Conservation (phyloP, 257 asterid genomes). For the Solanum etuberosum region DNA sequence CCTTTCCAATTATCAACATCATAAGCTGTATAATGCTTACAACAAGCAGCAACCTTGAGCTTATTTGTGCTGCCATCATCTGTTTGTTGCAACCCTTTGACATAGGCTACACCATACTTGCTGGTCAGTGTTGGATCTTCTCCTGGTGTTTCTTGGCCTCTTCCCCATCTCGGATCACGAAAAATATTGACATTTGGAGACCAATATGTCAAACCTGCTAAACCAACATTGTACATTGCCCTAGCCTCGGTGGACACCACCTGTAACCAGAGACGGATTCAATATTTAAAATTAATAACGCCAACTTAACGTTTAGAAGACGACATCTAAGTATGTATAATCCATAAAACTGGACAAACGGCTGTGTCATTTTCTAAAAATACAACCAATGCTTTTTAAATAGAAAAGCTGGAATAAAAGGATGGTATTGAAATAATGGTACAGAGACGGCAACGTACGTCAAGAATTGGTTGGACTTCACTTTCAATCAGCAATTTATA, state of each 20-base stretch:
- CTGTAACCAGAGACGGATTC: conserved; percentile 9
- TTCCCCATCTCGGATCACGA: conserved; percentile 86
- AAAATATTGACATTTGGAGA: conserved; percentile 67
- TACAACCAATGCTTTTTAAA: not conserved
- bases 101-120: conserved; percentile 45
- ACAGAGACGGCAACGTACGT: conserved; percentile 10
- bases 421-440: conserved; percentile 5
- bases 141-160: conserved; percentile 70
- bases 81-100: conserved; percentile 39
- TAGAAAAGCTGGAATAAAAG: not conserved
- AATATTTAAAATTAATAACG: not conserved
- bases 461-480: not conserved
- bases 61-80: conserved; percentile 46
- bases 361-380: conserved; percentile 10
- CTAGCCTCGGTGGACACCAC: conserved; percentile 82
- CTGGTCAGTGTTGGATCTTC: conserved; percentile 24
- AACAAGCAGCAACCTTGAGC: conserved; percentile 54
- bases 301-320: conserved; percentile 8
- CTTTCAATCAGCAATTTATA: not conserved
- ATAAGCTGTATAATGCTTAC: conserved; percentile 75
- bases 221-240: conserved; percentile 78
- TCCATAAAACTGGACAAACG: not conserved
- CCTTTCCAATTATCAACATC: conserved; percentile 79
- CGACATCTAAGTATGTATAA: conserved; percentile 1
- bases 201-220: conserved; percentile 76